Percentiles rank a stretch among this genome's conserved stretches.
phyloP scores from a whole-genome alignment of 148 eudicot species.

The Heliosperma pusillum region DNA sequence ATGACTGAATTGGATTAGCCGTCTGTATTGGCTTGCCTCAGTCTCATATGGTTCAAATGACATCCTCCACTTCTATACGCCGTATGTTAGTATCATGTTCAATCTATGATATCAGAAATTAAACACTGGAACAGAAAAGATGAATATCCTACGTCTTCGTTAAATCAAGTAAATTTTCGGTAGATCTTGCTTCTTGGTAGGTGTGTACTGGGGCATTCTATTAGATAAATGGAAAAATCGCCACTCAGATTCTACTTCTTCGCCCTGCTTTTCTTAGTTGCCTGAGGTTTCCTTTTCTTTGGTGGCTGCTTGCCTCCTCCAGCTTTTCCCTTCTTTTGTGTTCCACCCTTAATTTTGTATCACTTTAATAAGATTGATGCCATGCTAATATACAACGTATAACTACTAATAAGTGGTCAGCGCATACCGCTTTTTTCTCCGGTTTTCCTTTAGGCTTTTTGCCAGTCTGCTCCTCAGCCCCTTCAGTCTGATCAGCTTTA shows the following conservation, averaged over 20 bases:
- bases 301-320: constrained; percentile 45
- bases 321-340: constrained; percentile 59
- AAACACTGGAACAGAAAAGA: neutral
- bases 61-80: neutral
- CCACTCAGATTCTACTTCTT: constrained; percentile 53
- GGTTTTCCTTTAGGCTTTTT: constrained; percentile 55
- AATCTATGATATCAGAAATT: constrained; percentile 2
- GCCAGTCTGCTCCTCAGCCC: constrained; percentile 48
- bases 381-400: neutral
- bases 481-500: constrained; percentile 58
- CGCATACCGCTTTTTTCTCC: constrained; percentile 55
- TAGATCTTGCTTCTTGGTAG: constrained; percentile 2
- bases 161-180: neutral
- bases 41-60: neutral
- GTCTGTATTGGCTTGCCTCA: neutral
- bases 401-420: neutral
- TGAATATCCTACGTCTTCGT: constrained; percentile 7
- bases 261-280: constrained; percentile 64
- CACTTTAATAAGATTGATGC: neutral
- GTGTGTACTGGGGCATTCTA: neutral
- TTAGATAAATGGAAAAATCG: neutral
- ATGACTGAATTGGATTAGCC: no score
- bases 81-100: neutral
- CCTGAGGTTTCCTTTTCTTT: constrained; percentile 74
- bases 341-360: constrained; percentile 42